These are phyloP conservation scores for Ajuga chamaepitys DNA, from an alignment of 257 asterid species.

Conservation along the genomic window DNA sequence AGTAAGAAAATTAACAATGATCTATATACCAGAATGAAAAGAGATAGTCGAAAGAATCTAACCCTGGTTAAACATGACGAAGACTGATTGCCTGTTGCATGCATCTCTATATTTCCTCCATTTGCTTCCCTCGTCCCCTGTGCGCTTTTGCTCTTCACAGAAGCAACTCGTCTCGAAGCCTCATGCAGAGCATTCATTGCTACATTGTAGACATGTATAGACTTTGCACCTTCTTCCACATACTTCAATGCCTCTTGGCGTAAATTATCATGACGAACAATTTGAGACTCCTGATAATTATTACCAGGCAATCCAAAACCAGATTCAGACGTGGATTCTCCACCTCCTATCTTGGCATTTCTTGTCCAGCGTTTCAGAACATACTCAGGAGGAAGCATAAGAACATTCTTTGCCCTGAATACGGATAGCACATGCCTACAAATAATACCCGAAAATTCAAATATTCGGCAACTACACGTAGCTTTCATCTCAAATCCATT, in stretches of 20 bases:
- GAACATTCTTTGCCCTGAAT: slow-evolving; percentile 69
- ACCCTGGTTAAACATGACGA: slow-evolving; percentile 58
- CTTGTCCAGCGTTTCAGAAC: slow-evolving; percentile 88
- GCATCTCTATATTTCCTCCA: slow-evolving; percentile 37
- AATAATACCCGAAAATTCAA: slow-evolving; percentile 70
- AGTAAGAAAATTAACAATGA: background rate
- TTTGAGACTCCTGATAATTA: slow-evolving; percentile 39
- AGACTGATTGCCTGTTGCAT: slow-evolving; percentile 30
- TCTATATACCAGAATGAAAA: background rate
- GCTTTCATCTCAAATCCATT: slow-evolving; percentile 55
- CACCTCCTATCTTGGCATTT: slow-evolving; percentile 48
- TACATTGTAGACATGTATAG: slow-evolving; percentile 63
- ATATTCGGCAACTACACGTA: slow-evolving; percentile 69
- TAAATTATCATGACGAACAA: slow-evolving; percentile 44
- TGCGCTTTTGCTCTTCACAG: slow-evolving; percentile 43
- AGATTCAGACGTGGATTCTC: slow-evolving; percentile 25
- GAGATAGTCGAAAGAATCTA: slow-evolving; percentile 19
- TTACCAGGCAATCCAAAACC: slow-evolving; percentile 24
- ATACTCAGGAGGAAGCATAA: slow-evolving; percentile 62
- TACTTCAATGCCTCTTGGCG: slow-evolving; percentile 72
- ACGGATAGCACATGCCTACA: slow-evolving; percentile 84
- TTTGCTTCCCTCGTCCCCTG: slow-evolving; percentile 29
- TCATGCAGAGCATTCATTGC: slow-evolving; percentile 69
- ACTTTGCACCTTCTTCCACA: slow-evolving; percentile 91
- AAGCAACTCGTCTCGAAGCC: slow-evolving; percentile 59